Evolutionary conservation across 2,329 filamentous ascomycete species (phyloP).

Genomic region (Lasiodiplodia sp.): DNA sequence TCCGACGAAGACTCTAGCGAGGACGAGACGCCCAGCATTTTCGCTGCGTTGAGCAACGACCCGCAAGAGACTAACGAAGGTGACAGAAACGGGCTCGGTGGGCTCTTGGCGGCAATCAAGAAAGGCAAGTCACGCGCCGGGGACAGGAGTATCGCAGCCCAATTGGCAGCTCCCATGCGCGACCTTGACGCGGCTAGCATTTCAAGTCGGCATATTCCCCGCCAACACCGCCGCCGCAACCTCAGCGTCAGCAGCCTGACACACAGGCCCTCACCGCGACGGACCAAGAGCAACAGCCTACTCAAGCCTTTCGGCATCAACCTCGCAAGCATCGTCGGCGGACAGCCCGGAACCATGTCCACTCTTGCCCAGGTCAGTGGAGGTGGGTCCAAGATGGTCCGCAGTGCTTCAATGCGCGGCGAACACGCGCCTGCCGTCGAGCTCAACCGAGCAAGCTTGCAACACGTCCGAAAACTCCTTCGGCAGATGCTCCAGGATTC

Average conservation of each 20-base stretch:
- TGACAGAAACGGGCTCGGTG: conserved; percentile 76
- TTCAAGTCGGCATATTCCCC: conserved; percentile 66
- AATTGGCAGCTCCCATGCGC: conserved; percentile 70
- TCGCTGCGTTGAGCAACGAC: conserved; percentile 74
- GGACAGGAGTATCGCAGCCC: conserved; percentile 76
- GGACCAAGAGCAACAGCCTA: conserved; percentile 61
- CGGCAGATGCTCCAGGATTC: conserved; percentile 83
- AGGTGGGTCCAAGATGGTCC: conserved; percentile 55
- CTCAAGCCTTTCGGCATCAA: conserved; percentile 54
- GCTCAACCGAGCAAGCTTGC: conserved; percentile 84
- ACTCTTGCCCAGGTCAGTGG: conserved; percentile 31
- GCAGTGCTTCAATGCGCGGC: conserved; percentile 84
- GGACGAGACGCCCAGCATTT: conserved; percentile 88
- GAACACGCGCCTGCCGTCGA: conserved; percentile 77
- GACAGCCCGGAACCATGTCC: conserved; percentile 27
- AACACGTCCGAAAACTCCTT: conserved; percentile 86
- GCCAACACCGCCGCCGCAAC: conserved; percentile 76
- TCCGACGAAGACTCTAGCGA: conserved; percentile 93
- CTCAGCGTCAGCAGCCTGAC: conserved; percentile 81
- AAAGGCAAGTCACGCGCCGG: conserved; percentile 76
- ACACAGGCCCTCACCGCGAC: conserved; percentile 76
- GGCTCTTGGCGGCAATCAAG: conserved; percentile 74
- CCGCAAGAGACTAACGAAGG: conserved; percentile 70
- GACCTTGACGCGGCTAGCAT: conserved; percentile 72
- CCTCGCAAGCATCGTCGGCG: conserved; percentile 46